These are phyloP conservation scores for Rhynchosporium secalis DNA, from an alignment of 2,329 filamentous ascomycete genomes.

Conservation along the genomic window DNA sequence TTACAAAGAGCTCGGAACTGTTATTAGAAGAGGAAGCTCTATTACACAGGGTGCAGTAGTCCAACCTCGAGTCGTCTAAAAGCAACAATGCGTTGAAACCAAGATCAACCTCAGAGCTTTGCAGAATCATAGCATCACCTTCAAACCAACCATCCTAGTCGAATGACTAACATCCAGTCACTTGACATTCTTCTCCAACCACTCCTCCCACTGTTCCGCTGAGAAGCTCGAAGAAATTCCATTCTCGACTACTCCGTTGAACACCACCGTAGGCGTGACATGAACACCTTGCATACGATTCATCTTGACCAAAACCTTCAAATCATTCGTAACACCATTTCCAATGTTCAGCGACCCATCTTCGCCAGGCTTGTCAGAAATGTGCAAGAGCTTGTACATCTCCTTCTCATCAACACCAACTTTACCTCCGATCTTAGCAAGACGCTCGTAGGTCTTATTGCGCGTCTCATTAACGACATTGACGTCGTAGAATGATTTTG, in stretches of 20 bases:
- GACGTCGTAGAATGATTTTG: conserved; percentile 81
- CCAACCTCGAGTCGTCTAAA: too few species aligned
- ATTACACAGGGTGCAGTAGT: too few species aligned
- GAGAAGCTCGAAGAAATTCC: conserved; percentile 79
- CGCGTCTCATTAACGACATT: conserved; percentile 79
- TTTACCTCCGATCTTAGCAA: conserved; percentile 69
- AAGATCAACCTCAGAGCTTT: not conserved
- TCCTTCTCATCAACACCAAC: conserved; percentile 70
- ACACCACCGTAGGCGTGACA: conserved; percentile 86
- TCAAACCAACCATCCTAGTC: not conserved
- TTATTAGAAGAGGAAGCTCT: too few species aligned
- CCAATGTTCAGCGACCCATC: conserved; percentile 74
- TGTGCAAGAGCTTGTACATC: conserved; percentile 67
- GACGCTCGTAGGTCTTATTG: conserved; percentile 78
- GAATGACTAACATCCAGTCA: conserved; percentile 22
- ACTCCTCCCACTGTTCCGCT: conserved; percentile 76
- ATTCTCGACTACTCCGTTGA: conserved; percentile 80
- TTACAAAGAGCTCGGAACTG: too few species aligned
- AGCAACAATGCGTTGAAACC: not conserved
- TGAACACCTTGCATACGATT: conserved; percentile 79
- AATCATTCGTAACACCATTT: conserved; percentile 79
- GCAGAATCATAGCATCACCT: not conserved
- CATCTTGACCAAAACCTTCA: conserved; percentile 82
- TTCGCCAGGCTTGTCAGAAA: conserved; percentile 64
- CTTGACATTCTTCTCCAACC: conserved; percentile 37